Base-by-base conservation (phyloP, 2,329 filamentous ascomycete genomes). In the Cladophialophora yegresii region DNA sequence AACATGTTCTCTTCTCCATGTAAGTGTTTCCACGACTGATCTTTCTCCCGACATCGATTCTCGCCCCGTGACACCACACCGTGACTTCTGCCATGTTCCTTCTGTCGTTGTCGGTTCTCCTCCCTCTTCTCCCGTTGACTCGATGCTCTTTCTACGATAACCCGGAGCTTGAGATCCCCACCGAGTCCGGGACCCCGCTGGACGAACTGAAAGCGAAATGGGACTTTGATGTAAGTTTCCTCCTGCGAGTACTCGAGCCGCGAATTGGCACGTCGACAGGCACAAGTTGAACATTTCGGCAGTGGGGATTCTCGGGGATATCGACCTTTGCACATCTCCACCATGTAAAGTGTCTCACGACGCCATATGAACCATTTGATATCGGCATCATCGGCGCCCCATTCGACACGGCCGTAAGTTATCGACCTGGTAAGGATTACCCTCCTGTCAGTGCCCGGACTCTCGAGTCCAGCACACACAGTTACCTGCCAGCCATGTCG, bases 351-450 rank as follows among this genome's bases (percentile, higher is more conserved):
- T 92, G 89, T 71, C 81, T 92, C 40, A 85, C 86, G n/a, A 83
- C 83, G 54, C 87, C 87, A 0, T 78, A 82, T 28, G 83, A 85
- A 72, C 77, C 78, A 13, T 91, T 85, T 72, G 89, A 92, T 73
- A 89, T 92, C 71, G 89, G 84, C 64, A 84, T 92, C 62, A 81
- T 92, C 63, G 89, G 89, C 4, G 87, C 84, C 0, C 89, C 89
- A 0, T 92, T 92, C 72, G 89, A 92, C 74, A 91, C 88, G 0
- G 87, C 88, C 12, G 87, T 89, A 47, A 86, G 82, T 70, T 91
- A 90, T 76, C 82, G 89, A 62, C 87, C 88, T 51, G 87, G 85
- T 87, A 74, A 71, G 78, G 9, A 49, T 5, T 13, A 2, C 36
- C 16, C 36, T 13, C 5, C 36, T 6, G 26, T 6, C 36, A 6